Evolutionary conservation across 495 filamentous ascomycete species (phyloP), one percentile per base, ranked within the genome.

Genomic region (Acidiella bohemica): DNA sequence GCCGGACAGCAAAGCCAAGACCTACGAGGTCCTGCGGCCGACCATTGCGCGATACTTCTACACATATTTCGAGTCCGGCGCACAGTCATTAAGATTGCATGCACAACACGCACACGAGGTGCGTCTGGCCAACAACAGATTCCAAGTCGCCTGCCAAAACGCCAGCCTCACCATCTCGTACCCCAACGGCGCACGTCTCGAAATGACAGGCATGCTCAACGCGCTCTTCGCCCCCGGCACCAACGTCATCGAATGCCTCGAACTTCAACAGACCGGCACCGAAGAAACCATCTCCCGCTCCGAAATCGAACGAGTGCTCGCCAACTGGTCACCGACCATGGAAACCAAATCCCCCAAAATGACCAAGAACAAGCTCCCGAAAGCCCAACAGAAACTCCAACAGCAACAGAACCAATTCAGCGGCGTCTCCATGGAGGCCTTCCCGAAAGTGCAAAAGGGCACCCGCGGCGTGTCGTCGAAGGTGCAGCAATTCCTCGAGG

Each of bases 1-100:
- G 28, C 60, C 67, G 13, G 61, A 53, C 59, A 10, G 62, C 60
- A 23, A 47, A 17, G 13, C 37, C 3, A 93, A 90, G 57, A 72
- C 78, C 37, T 90, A 80, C 42, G 84, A 88, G 49, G 81, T 94
- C 30, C 67, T 75, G 2, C 78, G 73, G 22, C 69, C 81, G 6
- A 76, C 79, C 1, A 59, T 94, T 14, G 69, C 86, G 12, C 75
- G 84, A 34, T 93, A 82, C 49, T 92, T 88, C 55, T 64, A 76
- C 35, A 83, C 78, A 0, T 79, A 87, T 47, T 92, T 82, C 50
- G 75, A 78, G n/a, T 87, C 80, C 40, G 83, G 84, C 4, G 75
- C 93, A 26, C 71, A 68, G 33, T 75, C 70, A 16, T 81, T 94
- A 35, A 83, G 90, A 54, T 70, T 93, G 64, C 67, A 81, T 13